Evolutionary conservation across 352 stramenopile genomes (phyloP), one percentile per base, ranked within the genome.

Genomic region (Pythium sukuiense): DNA sequence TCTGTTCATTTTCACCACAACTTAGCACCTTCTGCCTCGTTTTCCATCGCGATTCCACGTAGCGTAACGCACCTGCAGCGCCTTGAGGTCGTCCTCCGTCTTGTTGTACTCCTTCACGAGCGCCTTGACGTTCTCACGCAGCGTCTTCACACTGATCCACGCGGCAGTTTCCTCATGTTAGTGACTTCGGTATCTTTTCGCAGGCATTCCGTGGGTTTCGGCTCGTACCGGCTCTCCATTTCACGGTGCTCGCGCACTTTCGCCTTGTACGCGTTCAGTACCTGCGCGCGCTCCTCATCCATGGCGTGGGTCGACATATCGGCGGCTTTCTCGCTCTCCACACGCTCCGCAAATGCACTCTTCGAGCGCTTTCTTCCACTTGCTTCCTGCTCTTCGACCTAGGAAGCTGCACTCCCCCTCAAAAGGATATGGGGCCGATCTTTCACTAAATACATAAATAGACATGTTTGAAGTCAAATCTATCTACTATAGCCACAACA

Each of bases 71-170:
- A 93, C 85, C 80, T 95, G 88, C 53, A 96, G 73, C 32, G 97
- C 97, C 73, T 97, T 98, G 46, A 99, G 88, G 73, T 99, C 97
- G 61, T 99, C 95, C 72, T 99, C 97, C 35, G 98, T 99, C 86
- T 99, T 99, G 84, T 99, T 96, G 80, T 98, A 99, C 59, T 99
- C 93, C 60, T 90, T 93, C 37, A 98, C 89, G 7, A 99, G 86
- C 30, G 87, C 84, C 70, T 97, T 98, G 37, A 98, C 92, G 70
- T 99, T 97, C 69, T 98, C 89, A 41, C 97, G 90, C 86, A 99
- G 97, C 67, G 88, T 95, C 83, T 99, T 99, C 29, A 99, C 85
- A 41, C 96, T 96, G 29, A 52, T 43, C 54, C 61, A 59, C 24
- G 66, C 32, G 32, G 8, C 32, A 9, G 5, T 9, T 35, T 35